phyloP scores from a whole-genome alignment of 495 filamentous ascomycete genomes.

The Podospora appendiculata region DNA sequence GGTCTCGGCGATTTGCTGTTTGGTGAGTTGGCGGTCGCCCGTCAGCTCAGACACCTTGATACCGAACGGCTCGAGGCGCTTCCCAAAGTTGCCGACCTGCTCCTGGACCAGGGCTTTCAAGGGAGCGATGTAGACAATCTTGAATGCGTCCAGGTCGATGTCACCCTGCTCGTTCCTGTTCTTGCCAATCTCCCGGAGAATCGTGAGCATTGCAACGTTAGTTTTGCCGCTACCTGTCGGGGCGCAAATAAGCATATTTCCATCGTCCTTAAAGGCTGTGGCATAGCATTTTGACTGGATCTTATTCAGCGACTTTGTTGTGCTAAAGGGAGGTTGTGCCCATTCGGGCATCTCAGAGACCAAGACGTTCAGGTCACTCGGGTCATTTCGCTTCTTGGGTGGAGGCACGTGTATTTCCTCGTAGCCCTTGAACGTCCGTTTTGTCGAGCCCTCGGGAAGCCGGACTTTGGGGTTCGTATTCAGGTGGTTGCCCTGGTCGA shows the following conservation, averaged over 20 bases:
- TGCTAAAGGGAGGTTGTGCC: slow-evolving; percentile 79
- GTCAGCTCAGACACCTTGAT: slow-evolving; percentile 91
- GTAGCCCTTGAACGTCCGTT: slow-evolving; percentile 93
- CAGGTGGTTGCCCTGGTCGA: slow-evolving; percentile 95
- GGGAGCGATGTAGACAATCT: slow-evolving; percentile 92
- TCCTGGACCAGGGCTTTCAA: slow-evolving; percentile 94
- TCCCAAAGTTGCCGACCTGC: slow-evolving; percentile 94
- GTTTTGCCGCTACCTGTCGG: slow-evolving; percentile 98
- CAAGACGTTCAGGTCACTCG: slow-evolving; percentile 71
- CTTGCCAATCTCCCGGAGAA: slow-evolving; percentile 94
- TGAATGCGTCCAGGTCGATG: slow-evolving; percentile 92
- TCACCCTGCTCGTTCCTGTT: slow-evolving; percentile 83
- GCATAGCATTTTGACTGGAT: slow-evolving; percentile 92
- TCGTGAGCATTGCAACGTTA: slow-evolving; percentile 96
- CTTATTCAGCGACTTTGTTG: slow-evolving; percentile 71
- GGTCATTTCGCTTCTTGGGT: slow-evolving; percentile 73
- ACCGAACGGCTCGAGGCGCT: slow-evolving; percentile 80
- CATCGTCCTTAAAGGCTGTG: slow-evolving; percentile 86
- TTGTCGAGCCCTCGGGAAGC: slow-evolving; percentile 90
- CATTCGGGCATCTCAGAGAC: slow-evolving; percentile 86
- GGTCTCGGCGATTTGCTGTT: slow-evolving; percentile 95
- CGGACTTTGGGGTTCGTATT: slow-evolving; percentile 97
- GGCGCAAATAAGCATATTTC: slow-evolving; percentile 95
- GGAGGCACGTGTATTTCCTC: slow-evolving; percentile 96
- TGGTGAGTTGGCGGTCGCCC: slow-evolving; percentile 95